Base-by-base conservation (phyloP, 345 rosid species). In the Pseudoturritis turrita region DNA sequence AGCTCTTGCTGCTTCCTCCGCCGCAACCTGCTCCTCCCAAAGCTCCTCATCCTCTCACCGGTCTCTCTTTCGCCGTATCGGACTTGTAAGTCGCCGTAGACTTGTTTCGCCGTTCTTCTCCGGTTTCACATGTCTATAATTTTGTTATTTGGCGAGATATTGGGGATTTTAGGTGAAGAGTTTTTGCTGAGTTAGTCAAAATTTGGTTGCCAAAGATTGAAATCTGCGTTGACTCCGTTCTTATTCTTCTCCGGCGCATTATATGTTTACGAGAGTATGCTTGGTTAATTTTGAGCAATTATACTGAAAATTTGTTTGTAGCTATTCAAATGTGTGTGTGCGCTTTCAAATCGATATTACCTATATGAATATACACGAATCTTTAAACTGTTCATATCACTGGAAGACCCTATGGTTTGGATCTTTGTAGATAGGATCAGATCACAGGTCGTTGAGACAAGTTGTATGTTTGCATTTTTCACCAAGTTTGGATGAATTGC, bases 21-120 rank as follows among this genome's bases (percentile, higher is more conserved):
- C 99, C 99, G 17, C 99, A 77, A 66, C 99, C 98, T 21, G 86
- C 96, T 64, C 99, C 99, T 71, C 99, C 97, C 57, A 95, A 91
- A 70, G 99, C 99, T 35, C 97, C 92, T 25, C 99, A 95, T 52
- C 98, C 98, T 23, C 97, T 95, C 78, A 86, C 96, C 29, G 87
- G 79, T 35, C 94, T 95, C 80, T 62, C 85, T 12, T 91, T 95
- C 72, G 89, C 98, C 43, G 86, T 88, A 36, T 91, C 98, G 69
- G 99, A 95, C 78, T 21, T 89, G 98, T 95, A 81, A 50, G 81
- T 44, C 52, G 4, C 65, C 40, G 13, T 11, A 10, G 2, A 28
- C 21, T 46, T 47, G 2, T 19, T 14, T 12, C 62, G 46, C 41
- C 25, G 29, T 77, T 36, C 54, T 74, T 62, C 61, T 51, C 14